Evolutionary conservation across 2,329 filamentous ascomycete species (phyloP).

Genomic region (Nemania abortiva): DNA sequence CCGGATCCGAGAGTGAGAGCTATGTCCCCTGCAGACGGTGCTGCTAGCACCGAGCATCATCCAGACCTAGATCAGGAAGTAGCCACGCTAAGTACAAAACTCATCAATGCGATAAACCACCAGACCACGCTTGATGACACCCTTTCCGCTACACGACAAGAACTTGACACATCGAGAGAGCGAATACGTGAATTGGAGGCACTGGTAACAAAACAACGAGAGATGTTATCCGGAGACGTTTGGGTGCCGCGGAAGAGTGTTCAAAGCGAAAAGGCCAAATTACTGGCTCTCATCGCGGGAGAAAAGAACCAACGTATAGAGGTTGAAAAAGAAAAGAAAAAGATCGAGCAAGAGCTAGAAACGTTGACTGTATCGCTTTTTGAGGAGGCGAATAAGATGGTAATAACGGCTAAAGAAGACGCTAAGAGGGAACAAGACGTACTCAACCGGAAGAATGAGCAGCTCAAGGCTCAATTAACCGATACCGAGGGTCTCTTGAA

Average conservation of each 20-base stretch:
- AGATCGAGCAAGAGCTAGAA: slow-evolving; percentile 93
- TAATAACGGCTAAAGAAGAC: slow-evolving; percentile 89
- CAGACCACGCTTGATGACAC: slow-evolving; percentile 93
- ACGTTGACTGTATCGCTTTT: slow-evolving; percentile 93
- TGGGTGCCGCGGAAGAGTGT: slow-evolving; percentile 80
- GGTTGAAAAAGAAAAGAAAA: slow-evolving; percentile 83
- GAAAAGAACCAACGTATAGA: slow-evolving; percentile 74
- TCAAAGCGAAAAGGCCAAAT: slow-evolving; percentile 76
- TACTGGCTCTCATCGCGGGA: slow-evolving; percentile 70
- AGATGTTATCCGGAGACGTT: slow-evolving; percentile 78
- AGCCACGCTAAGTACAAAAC: slow-evolving; percentile 89
- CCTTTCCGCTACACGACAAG: slow-evolving; percentile 82
- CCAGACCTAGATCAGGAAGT: slow-evolving; percentile 78
- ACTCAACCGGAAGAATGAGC: slow-evolving; percentile 86
- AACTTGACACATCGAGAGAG: slow-evolving; percentile 79
- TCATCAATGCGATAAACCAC: slow-evolving; percentile 97
- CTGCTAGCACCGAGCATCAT: slow-evolving; percentile 58
- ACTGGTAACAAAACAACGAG: slow-evolving; percentile 74
- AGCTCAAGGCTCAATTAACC: slow-evolving; percentile 84
- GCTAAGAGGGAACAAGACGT: slow-evolving; percentile 86
- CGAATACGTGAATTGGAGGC: slow-evolving; percentile 76
- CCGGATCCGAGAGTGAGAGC: slow-evolving; percentile 71
- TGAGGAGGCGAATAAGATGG: slow-evolving; percentile 98
- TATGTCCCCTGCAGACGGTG: slow-evolving; percentile 59
- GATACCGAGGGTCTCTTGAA: slow-evolving; percentile 88